Evolutionary conservation across 805 yeast genomes (phyloP), one percentile per base, ranked within the genome.

Genomic region (Kazachstania kunashirensis): DNA sequence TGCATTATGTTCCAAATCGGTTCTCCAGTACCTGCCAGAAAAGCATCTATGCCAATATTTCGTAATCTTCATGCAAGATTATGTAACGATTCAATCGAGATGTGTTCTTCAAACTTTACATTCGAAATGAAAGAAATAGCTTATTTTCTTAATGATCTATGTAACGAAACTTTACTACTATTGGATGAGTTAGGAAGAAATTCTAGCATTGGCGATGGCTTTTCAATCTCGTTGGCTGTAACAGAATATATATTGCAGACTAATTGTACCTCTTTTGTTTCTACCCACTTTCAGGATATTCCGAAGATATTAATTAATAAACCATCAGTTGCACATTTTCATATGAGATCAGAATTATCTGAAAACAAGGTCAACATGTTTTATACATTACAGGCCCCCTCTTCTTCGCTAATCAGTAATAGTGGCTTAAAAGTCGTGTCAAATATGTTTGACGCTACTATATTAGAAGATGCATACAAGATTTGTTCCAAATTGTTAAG

Each of bases 171-270:
- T 4, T 52, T 75, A 16, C 50, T 75, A 0, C 57, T 75, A 2
- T 52, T 75, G 24, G 81, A 76, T 47, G 80, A 75, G 39, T 49
- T 75, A 20, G 79, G 79, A 1, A 55, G 79, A 30, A 77, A 77
- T 23, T 54, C 75, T 2, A 63, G 70, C 27, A 51, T 62, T 7
- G 62, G 63, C 8, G 79, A 75, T 47, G 79, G 79, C 0, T 66
- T 73, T 35, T 61, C 78, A 2, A 62, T 75, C 2, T 67, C 74
- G 2, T 53, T 65, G 18, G 69, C 73, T 6, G 61, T 66, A 2
- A 49, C 63, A 17, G 72, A 71, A 40, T 52, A 54, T 32, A 42
- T 70, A 10, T 42, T 62, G 0, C 36, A 38, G 2, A 43, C 49
- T 1, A 44, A 44, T 4, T 50, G 63, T 16, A 52, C 57, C 0